Evolutionary conservation across 805 yeast genomes (phyloP).

Genomic region (Lipomyces anomalus): DNA sequence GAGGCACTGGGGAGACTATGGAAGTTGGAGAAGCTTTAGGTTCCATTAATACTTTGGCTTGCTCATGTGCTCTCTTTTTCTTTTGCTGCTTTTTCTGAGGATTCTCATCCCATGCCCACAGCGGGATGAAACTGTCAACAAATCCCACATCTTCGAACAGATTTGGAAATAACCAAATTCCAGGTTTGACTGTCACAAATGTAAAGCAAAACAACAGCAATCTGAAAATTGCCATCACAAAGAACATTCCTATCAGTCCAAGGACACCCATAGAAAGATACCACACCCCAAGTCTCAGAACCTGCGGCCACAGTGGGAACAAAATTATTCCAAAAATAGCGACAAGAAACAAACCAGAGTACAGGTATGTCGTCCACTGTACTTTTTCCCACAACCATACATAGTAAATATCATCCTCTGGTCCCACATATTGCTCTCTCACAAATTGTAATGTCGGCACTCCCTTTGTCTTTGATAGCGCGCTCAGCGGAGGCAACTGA

Average conservation of each 20-base stretch:
- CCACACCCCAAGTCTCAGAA: constrained; percentile 88
- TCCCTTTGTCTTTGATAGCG: constrained; percentile 37
- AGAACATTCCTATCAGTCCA: constrained; percentile 67
- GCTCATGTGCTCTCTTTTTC: not conserved
- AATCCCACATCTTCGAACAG: constrained; percentile 93
- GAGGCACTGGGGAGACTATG: too few relatives aligned
- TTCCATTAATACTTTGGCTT: not conserved
- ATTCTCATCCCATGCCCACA: constrained; percentile 66
- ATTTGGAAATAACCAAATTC: constrained; percentile 96
- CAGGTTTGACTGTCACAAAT: constrained; percentile 53
- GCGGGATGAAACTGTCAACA: constrained; percentile 81
- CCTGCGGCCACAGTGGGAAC: constrained; percentile 93
- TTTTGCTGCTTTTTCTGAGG: constrained; percentile 19
- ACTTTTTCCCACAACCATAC: constrained; percentile 78
- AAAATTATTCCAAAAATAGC: constrained; percentile 58
- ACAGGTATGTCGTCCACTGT: constrained; percentile 55
- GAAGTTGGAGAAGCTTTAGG: too few relatives aligned
- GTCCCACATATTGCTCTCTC: constrained; percentile 34
- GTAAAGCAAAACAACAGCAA: constrained; percentile 61
- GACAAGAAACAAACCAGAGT: constrained; percentile 60
- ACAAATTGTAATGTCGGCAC: constrained; percentile 39
- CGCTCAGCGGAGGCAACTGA: constrained; percentile 15
- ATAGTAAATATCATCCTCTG: constrained; percentile 50
- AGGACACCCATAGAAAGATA: constrained; percentile 73
- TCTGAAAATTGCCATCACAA: constrained; percentile 73